Percentiles rank a stretch among this genome's conserved stretches.
phyloP scores from a whole-genome alignment of 352 stramenopile species.

The Globisporangium irregulare region DNA sequence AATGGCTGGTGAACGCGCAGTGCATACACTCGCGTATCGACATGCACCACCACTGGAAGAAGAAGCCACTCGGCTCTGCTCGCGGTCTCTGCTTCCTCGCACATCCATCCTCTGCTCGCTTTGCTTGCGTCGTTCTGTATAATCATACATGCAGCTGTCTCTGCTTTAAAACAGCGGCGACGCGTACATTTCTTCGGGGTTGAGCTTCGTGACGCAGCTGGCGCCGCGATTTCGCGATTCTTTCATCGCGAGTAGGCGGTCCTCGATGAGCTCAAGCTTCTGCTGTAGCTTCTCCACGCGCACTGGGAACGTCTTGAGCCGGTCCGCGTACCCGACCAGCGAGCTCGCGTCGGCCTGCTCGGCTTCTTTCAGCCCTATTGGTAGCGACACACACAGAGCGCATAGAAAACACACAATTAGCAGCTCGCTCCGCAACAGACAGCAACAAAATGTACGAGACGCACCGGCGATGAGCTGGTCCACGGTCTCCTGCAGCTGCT shows the following conservation, averaged over 20 bases:
- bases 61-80: neutral
- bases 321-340: slow-evolving; percentile 67
- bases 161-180: slow-evolving; percentile 47
- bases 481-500: slow-evolving; percentile 68
- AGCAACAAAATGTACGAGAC: neutral
- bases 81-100: neutral
- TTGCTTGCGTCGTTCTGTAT: neutral
- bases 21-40: neutral
- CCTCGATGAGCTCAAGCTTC: slow-evolving; percentile 69
- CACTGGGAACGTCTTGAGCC: slow-evolving; percentile 61
- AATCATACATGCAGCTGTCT: neutral
- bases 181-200: slow-evolving; percentile 24
- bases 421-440: too few species aligned
- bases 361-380: slow-evolving; percentile 53
- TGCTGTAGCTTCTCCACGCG: slow-evolving; percentile 65
- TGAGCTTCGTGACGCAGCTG: slow-evolving; percentile 29
- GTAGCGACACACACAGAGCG: neutral
- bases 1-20: too few species aligned
- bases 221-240: slow-evolving; percentile 33
- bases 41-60: neutral
- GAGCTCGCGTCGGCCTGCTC: slow-evolving; percentile 53
- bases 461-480: slow-evolving; percentile 58
- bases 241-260: slow-evolving; percentile 63
- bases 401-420: neutral
- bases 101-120: neutral